Evolutionary conservation across 1,139 yeast species (phyloP).

Genomic region (Saccharomyces hybrid): DNA sequence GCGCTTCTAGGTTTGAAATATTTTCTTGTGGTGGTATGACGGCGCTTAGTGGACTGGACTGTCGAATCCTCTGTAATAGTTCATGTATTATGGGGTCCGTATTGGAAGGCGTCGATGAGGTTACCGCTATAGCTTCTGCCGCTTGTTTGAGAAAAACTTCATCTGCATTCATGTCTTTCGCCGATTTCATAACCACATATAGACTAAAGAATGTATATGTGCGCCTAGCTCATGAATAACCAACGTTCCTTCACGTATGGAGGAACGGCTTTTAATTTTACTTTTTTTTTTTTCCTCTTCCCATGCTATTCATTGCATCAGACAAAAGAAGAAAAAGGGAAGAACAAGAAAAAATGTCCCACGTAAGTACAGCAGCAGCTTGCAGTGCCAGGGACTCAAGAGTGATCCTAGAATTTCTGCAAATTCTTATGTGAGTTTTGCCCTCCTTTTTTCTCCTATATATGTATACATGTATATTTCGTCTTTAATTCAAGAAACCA

Average conservation of each 20-base stretch:
- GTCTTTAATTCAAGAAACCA: not conserved
- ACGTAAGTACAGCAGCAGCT: too few species aligned
- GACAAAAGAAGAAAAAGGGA: not conserved
- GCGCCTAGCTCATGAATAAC: not conserved
- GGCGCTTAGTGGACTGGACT: slow-evolving; percentile 9
- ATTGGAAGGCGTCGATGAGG: slow-evolving; percentile 18
- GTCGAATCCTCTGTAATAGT: slow-evolving; percentile 23
- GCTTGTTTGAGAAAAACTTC: slow-evolving; percentile 26
- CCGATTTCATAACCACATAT: not conserved
- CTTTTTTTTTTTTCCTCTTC: not conserved
- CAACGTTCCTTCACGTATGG: not conserved
- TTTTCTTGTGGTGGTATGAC: slow-evolving; percentile 2
- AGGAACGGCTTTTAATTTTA: not conserved
- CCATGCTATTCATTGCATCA: not conserved
- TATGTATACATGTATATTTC: not conserved
- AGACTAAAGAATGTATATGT: not conserved
- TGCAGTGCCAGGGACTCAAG: too few species aligned
- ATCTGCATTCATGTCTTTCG: slow-evolving; percentile 22
- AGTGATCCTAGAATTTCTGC: too few species aligned
- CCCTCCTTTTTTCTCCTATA: not conserved
- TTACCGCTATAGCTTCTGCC: slow-evolving; percentile 29
- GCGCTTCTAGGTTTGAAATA: not conserved
- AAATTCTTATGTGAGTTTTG: too few species aligned
- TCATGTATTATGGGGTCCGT: slow-evolving; percentile 29
- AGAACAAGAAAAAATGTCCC: too few species aligned